Percentiles rank a stretch among this genome's conserved stretches.
Conservation (phyloP, 495 filamentous ascomycete genomes). For the Thermothielavioides terrestris region DNA sequence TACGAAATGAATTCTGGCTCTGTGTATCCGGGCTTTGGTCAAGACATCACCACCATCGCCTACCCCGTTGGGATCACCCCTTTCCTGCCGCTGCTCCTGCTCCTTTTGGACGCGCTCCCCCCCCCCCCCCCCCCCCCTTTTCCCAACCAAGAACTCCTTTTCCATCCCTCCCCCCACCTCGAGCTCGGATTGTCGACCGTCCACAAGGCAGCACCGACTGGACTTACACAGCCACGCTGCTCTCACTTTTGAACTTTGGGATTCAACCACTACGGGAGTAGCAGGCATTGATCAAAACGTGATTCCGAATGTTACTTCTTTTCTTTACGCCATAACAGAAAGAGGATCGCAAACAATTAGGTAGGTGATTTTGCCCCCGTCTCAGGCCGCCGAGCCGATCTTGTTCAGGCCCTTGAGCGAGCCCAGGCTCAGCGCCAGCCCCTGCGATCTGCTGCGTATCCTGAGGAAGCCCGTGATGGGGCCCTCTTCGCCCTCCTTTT, state of each 20-base stretch:
- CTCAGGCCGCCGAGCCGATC: constrained; percentile 47
- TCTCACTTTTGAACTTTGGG: no score
- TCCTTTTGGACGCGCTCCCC: not conserved
- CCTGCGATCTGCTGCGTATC: constrained; percentile 95
- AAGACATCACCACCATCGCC: not conserved
- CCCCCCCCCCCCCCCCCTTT: not conserved
- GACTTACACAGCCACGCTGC: no score
- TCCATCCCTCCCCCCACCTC: not conserved
- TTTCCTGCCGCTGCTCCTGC: not conserved
- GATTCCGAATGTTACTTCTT: no score
- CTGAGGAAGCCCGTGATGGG: constrained; percentile 98
- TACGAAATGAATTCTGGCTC: not conserved
- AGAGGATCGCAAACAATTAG: no score
- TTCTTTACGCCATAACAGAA: no score
- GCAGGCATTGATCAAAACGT: no score
- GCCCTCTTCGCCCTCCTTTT: constrained; percentile 92
- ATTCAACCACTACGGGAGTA: no score
- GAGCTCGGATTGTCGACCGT: no score
- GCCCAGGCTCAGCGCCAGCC: constrained; percentile 86
- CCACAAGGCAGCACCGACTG: not conserved
- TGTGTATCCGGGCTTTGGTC: no score
- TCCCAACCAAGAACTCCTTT: constrained; percentile 2
- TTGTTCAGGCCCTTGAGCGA: constrained; percentile 93
- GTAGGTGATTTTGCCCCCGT: not conserved
- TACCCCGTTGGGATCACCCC: not conserved